Evolutionary conservation across 768 basidiomycete species (phyloP).

Genomic region (Flagelloscypha sp.): DNA sequence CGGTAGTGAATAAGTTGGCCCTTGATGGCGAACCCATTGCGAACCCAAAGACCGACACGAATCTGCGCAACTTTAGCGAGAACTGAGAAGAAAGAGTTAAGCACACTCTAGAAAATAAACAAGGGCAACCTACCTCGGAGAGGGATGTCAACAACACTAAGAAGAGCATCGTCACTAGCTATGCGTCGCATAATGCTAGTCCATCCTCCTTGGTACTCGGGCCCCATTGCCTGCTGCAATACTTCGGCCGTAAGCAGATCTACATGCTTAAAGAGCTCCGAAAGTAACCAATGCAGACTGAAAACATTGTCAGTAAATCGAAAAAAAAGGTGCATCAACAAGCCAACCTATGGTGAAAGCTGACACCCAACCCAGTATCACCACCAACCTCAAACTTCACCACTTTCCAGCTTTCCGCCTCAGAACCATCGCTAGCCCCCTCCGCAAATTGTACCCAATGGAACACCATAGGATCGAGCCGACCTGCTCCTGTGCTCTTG

Average conservation of each 20-base stretch:
- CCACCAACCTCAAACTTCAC: slow-evolving; percentile 80
- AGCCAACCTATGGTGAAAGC: slow-evolving; percentile 91
- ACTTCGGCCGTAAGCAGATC: slow-evolving; percentile 52
- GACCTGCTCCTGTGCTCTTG: slow-evolving; percentile 47
- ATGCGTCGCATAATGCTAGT: slow-evolving; percentile 54
- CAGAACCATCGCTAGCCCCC: slow-evolving; percentile 41
- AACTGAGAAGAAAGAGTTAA: slow-evolving; percentile 34
- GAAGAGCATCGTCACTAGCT: slow-evolving; percentile 59
- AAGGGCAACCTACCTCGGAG: slow-evolving; percentile 56
- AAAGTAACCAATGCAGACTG: slow-evolving; percentile 86
- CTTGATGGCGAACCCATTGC: slow-evolving; percentile 92
- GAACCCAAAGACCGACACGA: slow-evolving; percentile 91
- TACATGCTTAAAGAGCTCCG: slow-evolving; percentile 81
- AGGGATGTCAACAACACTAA: slow-evolving; percentile 82
- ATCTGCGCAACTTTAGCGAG: slow-evolving; percentile 92
- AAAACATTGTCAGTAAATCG: too few species aligned
- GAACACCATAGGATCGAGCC: slow-evolving; percentile 51
- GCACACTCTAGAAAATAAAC: neutral
- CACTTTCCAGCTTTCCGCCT: too few species aligned
- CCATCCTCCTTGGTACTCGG: slow-evolving; percentile 44
- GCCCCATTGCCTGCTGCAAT: slow-evolving; percentile 42
- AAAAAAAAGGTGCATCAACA: too few species aligned
- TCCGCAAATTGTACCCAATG: slow-evolving; percentile 64
- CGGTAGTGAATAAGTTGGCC: slow-evolving; percentile 94
- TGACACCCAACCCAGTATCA: slow-evolving; percentile 71